Evolutionary conservation across 2,329 filamentous ascomycete species (phyloP).

Genomic region (Byssothecium circinans): DNA sequence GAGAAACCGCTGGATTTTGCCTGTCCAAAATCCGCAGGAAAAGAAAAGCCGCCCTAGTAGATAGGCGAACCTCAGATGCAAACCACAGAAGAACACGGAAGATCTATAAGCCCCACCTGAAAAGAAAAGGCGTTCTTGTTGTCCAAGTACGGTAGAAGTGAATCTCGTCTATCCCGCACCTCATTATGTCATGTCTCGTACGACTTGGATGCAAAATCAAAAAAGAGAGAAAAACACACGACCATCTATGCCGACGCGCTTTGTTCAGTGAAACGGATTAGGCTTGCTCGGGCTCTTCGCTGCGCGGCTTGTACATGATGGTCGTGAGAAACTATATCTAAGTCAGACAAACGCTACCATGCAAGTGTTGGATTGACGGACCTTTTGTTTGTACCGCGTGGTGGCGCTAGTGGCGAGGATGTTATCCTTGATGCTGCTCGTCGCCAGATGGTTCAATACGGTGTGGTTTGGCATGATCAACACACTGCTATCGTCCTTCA

Average conservation of each 20-base stretch:
- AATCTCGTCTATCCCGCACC: background rate
- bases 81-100: background rate
- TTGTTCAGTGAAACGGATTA: too few relatives aligned
- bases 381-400: slow-evolving; percentile 96
- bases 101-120: background rate
- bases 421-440: slow-evolving; percentile 96
- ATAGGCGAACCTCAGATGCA: background rate
- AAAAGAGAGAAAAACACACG: background rate
- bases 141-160: background rate
- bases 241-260: background rate
- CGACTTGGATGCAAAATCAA: background rate
- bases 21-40: background rate
- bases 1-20: background rate
- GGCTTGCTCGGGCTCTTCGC: slow-evolving; percentile 39
- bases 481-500: slow-evolving; percentile 98
- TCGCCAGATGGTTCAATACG: slow-evolving; percentile 92
- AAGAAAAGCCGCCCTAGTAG: background rate
- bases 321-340: slow-evolving; percentile 83
- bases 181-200: background rate
- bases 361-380: slow-evolving; percentile 41
- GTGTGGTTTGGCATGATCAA: slow-evolving; percentile 97
- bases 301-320: slow-evolving; percentile 93
- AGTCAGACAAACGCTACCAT: slow-evolving; percentile 13
- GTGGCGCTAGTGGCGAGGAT: slow-evolving; percentile 94
- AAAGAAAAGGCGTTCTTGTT: background rate